Evolutionary conservation across 352 stramenopile species (phyloP), one percentile per base, ranked within the genome.

Genomic region (Globisporangium camurandrum): DNA sequence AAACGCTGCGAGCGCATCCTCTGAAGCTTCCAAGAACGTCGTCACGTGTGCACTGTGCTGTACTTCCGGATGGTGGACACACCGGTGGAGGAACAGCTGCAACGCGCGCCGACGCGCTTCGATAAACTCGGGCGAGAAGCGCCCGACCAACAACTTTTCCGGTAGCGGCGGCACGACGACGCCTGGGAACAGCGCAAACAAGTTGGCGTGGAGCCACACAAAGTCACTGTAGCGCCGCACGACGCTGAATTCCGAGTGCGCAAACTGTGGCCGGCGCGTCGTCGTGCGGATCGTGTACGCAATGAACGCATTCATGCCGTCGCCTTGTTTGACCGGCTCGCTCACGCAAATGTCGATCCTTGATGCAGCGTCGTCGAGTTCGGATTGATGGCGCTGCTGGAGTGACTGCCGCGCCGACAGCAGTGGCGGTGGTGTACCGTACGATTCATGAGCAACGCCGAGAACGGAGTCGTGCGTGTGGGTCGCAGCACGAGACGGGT

Each of bases 221-320:
- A 98, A 98, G 63, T 98, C 95, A 48, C 84, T 96, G 66, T 93
- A 95, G 39, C 95, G 87, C 12, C 95, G 76, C 14, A 98, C 75
- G 19, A 98, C 93, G 1, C 84, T 87, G 54, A 95, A 97, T 23
- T 85, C 80, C 59, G 63, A 81, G 62, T 85, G 90, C 43, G 84
- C 69, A 58, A 93, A 93, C 62, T 93, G 84, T 22, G 79, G 71
- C 2, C 83, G 76, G 31, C 71, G 86, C 9, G 83, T 95, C 5
- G 20, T 59, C 0, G 76, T 95, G 41, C 63, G 75, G 64, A 98
- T 94, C 56, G 97, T 97, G 76, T 98, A 98, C 50, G 88, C 97
- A 41, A 97, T 98, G 65, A 97, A 98, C 51, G 96, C 93, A 64
- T 98, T 98, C 72, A 98, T 98, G 40, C 95, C 94, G 56, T 98